A percentile compares a stretch with the other conserved stretches of the same genome.
phyloP scores from a whole-genome alignment of 2,329 filamentous ascomycete genomes.

The Delphinella strobiligena region DNA sequence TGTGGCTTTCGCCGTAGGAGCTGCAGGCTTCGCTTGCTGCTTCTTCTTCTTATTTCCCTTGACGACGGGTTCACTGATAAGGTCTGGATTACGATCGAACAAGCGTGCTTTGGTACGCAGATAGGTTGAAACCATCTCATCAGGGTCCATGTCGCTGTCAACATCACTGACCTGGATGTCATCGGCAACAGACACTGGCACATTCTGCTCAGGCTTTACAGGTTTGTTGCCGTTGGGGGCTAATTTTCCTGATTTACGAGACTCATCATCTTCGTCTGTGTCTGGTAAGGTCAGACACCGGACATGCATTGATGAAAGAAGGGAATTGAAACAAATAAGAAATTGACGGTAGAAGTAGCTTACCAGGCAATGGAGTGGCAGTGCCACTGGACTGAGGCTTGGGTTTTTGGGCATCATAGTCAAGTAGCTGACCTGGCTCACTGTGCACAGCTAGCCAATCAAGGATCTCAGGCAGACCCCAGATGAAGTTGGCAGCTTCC shows the following conservation, averaged over 20 bases:
- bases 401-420: slow-evolving; percentile 21
- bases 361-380: slow-evolving; percentile 4
- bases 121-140: slow-evolving; percentile 55
- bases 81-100: slow-evolving; percentile 37
- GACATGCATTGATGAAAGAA: background rate
- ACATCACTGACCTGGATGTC: slow-evolving; percentile 34
- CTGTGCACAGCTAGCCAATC: slow-evolving; percentile 84
- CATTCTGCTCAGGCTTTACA: background rate
- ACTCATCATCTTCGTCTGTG: slow-evolving; percentile 2
- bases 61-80: slow-evolving; percentile 35
- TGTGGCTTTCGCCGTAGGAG: slow-evolving; percentile 8
- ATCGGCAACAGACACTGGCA: slow-evolving; percentile 1
- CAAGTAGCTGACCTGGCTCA: slow-evolving; percentile 22
- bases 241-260: background rate
- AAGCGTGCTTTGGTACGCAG: slow-evolving; percentile 54
- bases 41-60: slow-evolving; percentile 24
- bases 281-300: slow-evolving; percentile 6
- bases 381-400: slow-evolving; percentile 11
- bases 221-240: background rate
- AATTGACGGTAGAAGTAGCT: background rate
- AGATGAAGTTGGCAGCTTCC: slow-evolving; percentile 50
- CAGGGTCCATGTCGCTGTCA: slow-evolving; percentile 37
- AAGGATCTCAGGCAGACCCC: slow-evolving; percentile 77
- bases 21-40: slow-evolving; percentile 12
- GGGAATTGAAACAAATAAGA: background rate